These are phyloP conservation scores for Mortierella sp. DNA, from an alignment of 371 early-diverging fungal species.

Conservation along the genomic window DNA sequence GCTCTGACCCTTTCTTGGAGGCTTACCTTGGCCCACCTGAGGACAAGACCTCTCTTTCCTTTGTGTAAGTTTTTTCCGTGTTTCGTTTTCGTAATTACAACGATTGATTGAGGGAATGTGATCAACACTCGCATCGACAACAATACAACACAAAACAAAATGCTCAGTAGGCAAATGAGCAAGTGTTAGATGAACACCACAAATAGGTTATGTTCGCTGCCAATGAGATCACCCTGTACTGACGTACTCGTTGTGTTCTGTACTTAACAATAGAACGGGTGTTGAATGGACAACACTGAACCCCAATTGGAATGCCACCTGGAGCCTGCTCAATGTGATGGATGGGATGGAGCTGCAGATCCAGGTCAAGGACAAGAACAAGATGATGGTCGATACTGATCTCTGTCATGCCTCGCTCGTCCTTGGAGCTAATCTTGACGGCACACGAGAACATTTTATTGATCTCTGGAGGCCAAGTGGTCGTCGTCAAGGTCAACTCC, in stretches of 20 bases:
- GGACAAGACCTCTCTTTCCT: slow-evolving; percentile 17
- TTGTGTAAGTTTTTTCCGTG: slow-evolving; percentile 35
- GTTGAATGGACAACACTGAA: slow-evolving; percentile 45
- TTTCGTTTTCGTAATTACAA: neutral
- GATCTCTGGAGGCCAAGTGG: slow-evolving; percentile 30
- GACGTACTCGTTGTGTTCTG: neutral
- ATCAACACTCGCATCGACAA: neutral
- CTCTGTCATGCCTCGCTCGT: slow-evolving; percentile 28
- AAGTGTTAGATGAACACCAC: neutral
- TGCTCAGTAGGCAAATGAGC: neutral
- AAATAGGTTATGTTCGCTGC: neutral
- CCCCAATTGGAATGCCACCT: slow-evolving; percentile 48
- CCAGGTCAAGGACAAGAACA: slow-evolving; percentile 46
- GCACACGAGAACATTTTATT: slow-evolving; percentile 23
- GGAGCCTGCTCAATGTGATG: slow-evolving; percentile 37
- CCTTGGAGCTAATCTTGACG: slow-evolving; percentile 29
- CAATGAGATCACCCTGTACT: neutral
- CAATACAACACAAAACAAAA: neutral
- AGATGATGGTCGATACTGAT: slow-evolving; percentile 41
- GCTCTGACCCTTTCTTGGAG: slow-evolving; percentile 48
- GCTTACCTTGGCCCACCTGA: slow-evolving; percentile 35
- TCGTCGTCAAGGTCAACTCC: slow-evolving; percentile 24
- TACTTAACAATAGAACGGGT: slow-evolving; percentile 37
- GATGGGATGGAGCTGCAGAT: slow-evolving; percentile 38
- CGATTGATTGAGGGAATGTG: neutral